Conservation (phyloP, 345 rosid species). For the Capsella bursapastoris region DNA sequence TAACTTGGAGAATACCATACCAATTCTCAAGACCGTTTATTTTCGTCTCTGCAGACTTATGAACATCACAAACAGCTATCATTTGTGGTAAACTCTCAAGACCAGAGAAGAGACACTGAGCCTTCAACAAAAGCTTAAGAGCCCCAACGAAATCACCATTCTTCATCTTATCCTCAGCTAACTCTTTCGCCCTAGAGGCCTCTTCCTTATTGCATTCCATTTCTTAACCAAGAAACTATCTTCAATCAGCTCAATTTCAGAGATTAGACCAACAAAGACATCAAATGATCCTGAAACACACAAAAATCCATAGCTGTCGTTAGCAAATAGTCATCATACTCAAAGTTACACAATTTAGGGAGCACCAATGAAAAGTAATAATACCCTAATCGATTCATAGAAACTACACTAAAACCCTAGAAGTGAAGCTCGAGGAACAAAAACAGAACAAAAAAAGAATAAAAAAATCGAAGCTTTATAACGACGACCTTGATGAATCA, state of each 20-base stretch:
- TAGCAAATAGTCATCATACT: too few relatives aligned
- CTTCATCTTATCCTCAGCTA: constrained; percentile 70
- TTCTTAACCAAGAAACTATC: background rate
- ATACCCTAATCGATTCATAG: too few relatives aligned
- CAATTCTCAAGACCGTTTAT: constrained; percentile 70
- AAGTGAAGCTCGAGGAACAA: too few relatives aligned
- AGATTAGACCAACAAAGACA: background rate
- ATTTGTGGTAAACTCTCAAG: constrained; percentile 70
- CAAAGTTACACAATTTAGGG: too few relatives aligned
- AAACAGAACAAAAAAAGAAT: too few relatives aligned
- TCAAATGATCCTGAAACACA: constrained; percentile 19
- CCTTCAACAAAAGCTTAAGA: constrained; percentile 59
- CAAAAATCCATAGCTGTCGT: background rate
- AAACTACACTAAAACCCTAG: too few relatives aligned
- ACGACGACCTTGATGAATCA: too few relatives aligned
- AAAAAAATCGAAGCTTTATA: too few relatives aligned
- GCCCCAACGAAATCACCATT: constrained; percentile 66
- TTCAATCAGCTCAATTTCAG: background rate
- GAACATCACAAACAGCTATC: constrained; percentile 80
- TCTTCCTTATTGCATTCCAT: constrained; percentile 97
- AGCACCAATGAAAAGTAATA: too few relatives aligned
- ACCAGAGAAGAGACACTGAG: constrained; percentile 65
- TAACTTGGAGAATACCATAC: constrained; percentile 83
- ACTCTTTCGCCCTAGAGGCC: constrained; percentile 66
- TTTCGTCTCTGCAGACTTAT: constrained; percentile 60